Base-by-base conservation (phyloP, 805 yeast species). In the Debaryomyces prosopidis region DNA sequence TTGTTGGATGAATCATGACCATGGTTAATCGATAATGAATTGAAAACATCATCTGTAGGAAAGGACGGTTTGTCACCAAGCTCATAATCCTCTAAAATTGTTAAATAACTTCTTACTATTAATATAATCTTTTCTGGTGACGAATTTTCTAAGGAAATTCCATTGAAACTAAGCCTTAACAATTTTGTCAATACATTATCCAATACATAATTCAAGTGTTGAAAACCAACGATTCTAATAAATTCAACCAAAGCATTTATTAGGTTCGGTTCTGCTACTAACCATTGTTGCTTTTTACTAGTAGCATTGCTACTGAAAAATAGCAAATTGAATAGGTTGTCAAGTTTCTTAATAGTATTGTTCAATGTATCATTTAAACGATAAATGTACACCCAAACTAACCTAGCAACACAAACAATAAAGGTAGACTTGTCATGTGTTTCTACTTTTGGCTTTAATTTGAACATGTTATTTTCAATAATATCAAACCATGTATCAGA, bases 311-410 rank as follows among this genome's bases (percentile, higher is more conserved):
- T 55, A 44, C 73, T 77, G 41, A 77, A 76, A 18, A 91, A 69
- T 35, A 87, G 62, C 4, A 80, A 49, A 40, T 78, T 76, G 46
- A 85, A 81, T 28, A 94, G 66, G 2, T 67, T 58, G 46, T 86
- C 96, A 40, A 94, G 72, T 44, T 84, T 85, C 56, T 90, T 84
- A 2, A 91, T 82, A 0, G 96, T 90, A 47, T 87, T 85, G 60
- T 92, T 94, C 54, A 92, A 68, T 0, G 97, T 86, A 53, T 95
- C 99, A 0, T 96, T 80, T 52, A 90, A 82, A 50, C 98, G 73
- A 63, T 84, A 89, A 18, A 90, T 68, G 59, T 87, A 94, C 0
- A 91, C 96, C 99, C 99, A 94, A 0, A 88, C 65, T 27, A 95
- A 69, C 46, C 97, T 69, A 0, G 96, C 77, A 3, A 85, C 66